Percentiles rank a stretch among this genome's conserved stretches.
Conservation (phyloP, 805 yeast genomes). For the Pichia nakasei region DNA sequence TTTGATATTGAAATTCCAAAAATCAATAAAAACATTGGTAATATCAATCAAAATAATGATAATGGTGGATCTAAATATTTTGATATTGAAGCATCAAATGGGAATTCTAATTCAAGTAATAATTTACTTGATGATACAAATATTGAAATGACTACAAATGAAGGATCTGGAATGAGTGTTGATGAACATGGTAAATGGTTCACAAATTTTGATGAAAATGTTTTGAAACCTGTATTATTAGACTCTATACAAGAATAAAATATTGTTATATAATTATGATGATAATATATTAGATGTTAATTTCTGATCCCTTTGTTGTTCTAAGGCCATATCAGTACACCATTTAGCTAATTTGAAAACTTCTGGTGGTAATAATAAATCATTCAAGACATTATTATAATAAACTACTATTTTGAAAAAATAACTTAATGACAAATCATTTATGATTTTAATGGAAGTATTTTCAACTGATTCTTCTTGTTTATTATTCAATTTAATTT, state of each 20-base stretch:
- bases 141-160: background rate
- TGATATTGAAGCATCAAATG: conserved; percentile 13
- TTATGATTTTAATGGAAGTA: conserved; percentile 37
- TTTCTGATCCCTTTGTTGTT: conserved; percentile 32
- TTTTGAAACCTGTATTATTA: conserved; percentile 81
- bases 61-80: conserved; percentile 15
- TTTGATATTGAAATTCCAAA: conserved; percentile 78
- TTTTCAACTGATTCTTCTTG: conserved; percentile 13
- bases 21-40: conserved; percentile 1
- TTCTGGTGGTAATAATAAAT: conserved; percentile 51
- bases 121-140: background rate
- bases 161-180: conserved; percentile 15
- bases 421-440: conserved; percentile 55
- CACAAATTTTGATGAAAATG: conserved; percentile 86
- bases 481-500: conserved; percentile 19
- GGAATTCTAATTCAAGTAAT: background rate
- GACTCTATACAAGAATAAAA: conserved; percentile 38
- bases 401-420: conserved; percentile 57
- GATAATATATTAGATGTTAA: conserved; percentile 3
- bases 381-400: conserved; percentile 56
- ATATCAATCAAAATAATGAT: conserved; percentile 2
- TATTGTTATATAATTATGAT: background rate
- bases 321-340: conserved; percentile 59
- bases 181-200: conserved; percentile 89
- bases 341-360: conserved; percentile 63